A percentile compares a stretch with the other conserved stretches of the same genome.
phyloP scores from a whole-genome alignment of 306 rosid genomes.

The Rosa rugosa region DNA sequence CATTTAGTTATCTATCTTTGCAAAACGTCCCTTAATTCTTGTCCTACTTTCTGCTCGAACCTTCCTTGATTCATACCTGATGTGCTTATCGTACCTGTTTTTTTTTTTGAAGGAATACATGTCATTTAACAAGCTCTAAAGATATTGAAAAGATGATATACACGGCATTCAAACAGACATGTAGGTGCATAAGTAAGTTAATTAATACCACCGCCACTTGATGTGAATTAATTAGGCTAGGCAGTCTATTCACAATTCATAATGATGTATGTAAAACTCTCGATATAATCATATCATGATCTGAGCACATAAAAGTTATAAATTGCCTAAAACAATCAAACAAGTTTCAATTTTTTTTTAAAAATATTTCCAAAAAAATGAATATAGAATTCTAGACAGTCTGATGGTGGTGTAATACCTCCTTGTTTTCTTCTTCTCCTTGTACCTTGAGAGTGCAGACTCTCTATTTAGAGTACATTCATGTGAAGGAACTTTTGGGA shows the following conservation, averaged over 20 bases:
- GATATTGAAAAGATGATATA: not conserved
- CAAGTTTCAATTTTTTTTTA: not conserved
- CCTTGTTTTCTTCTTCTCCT: slow-evolving; percentile 87
- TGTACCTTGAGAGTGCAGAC: slow-evolving; percentile 78
- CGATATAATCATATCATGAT: not conserved
- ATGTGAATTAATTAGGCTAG: not conserved
- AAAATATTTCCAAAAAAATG: not conserved
- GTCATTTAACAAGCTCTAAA: slow-evolving; percentile 14
- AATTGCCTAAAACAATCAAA: not conserved
- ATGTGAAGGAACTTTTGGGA: slow-evolving; percentile 42
- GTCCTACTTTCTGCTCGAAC: slow-evolving; percentile 81
- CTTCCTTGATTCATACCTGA: slow-evolving; percentile 84
- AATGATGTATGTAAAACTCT: not conserved
- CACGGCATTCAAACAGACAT: not conserved
- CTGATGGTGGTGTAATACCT: slow-evolving; percentile 43
- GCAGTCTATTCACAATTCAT: not conserved
- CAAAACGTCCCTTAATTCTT: slow-evolving; percentile 84
- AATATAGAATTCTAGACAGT: not conserved
- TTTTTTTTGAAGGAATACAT: slow-evolving; percentile 19
- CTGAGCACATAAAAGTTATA: not conserved
- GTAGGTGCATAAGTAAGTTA: not conserved
- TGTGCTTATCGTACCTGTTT: slow-evolving; percentile 79
- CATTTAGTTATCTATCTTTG: slow-evolving; percentile 58
- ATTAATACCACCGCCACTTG: not conserved
- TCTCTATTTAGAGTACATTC: slow-evolving; percentile 72